Evolutionary conservation across 257 asterid species (phyloP).

Genomic region (Gentiana macrophylla): DNA sequence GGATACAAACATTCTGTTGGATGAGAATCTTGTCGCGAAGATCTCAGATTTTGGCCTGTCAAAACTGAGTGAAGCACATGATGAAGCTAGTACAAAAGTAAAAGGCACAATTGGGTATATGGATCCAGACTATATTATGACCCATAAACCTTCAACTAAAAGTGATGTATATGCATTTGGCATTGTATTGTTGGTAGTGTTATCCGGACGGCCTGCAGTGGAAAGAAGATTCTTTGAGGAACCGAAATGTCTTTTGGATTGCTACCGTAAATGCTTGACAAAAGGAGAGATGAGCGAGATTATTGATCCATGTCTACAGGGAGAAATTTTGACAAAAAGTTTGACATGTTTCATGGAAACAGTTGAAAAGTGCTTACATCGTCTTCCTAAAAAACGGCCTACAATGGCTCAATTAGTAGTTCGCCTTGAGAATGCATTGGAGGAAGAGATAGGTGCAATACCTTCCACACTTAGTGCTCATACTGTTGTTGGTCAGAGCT

Average conservation of each 20-base stretch:
- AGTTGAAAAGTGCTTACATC: not conserved
- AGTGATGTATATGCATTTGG: constrained; percentile 17
- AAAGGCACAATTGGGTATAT: not conserved
- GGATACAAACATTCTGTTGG: too few species aligned
- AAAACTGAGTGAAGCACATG: too few species aligned
- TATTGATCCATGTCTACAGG: not conserved
- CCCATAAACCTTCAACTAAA: constrained; percentile 7
- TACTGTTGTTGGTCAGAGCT: not conserved
- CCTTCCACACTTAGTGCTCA: too few species aligned
- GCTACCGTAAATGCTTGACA: constrained; percentile 1
- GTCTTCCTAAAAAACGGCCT: constrained; percentile 5
- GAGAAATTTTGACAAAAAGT: not conserved
- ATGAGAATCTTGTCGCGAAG: too few species aligned
- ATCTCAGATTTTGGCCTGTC: too few species aligned
- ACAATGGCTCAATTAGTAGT: constrained; percentile 7
- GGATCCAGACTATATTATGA: constrained; percentile 13
- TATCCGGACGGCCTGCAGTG: constrained; percentile 7
- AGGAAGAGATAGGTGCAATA: too few species aligned
- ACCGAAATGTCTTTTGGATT: not conserved
- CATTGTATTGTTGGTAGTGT: constrained; percentile 11
- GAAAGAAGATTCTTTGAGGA: not conserved
- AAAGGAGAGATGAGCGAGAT: constrained; percentile 2
- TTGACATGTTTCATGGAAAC: not conserved
- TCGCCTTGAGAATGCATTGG: too few species aligned
- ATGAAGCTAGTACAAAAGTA: too few species aligned